Evolutionary conservation across 768 basidiomycete species (phyloP).

Genomic region (Trametes gibbosa): DNA sequence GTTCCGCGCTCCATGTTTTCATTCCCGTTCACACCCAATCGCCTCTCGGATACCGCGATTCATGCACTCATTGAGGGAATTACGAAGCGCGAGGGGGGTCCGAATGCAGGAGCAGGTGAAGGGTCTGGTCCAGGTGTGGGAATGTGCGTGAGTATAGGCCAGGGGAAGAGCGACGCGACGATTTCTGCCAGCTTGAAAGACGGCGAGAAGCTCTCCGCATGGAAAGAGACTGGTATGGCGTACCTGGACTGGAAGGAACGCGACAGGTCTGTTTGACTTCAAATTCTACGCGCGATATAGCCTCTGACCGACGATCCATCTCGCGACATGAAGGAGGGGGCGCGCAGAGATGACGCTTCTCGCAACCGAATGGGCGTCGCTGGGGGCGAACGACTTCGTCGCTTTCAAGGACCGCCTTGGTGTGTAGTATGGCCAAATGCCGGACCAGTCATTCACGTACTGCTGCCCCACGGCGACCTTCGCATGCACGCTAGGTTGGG

Average conservation of each 20-base stretch:
- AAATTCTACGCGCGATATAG: background rate
- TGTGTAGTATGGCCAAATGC: background rate
- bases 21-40: slow-evolving; percentile 65
- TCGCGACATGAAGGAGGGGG: slow-evolving; percentile 41
- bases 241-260: slow-evolving; percentile 58
- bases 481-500: too few species aligned
- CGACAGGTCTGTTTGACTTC: slow-evolving; percentile 42
- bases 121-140: background rate
- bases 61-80: slow-evolving; percentile 53
- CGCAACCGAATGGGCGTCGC: slow-evolving; percentile 44
- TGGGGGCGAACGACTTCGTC: slow-evolving; percentile 31
- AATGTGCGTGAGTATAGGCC: background rate
- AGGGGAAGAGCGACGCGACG: slow-evolving; percentile 31
- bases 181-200: slow-evolving; percentile 15
- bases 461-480: too few species aligned
- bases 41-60: slow-evolving; percentile 51
- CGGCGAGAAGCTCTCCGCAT: slow-evolving; percentile 28
- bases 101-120: too few species aligned
- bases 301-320: background rate
- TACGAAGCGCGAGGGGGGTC: background rate
- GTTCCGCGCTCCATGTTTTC: slow-evolving; percentile 48
- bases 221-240: slow-evolving; percentile 51
- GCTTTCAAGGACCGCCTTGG: slow-evolving; percentile 14
- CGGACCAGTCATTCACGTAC: background rate
- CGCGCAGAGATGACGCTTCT: slow-evolving; percentile 54